Percentiles rank a stretch among this genome's conserved stretches.
phyloP scores from a whole-genome alignment of 2,329 filamentous ascomycete species.

The Ciborinia camelliae region DNA sequence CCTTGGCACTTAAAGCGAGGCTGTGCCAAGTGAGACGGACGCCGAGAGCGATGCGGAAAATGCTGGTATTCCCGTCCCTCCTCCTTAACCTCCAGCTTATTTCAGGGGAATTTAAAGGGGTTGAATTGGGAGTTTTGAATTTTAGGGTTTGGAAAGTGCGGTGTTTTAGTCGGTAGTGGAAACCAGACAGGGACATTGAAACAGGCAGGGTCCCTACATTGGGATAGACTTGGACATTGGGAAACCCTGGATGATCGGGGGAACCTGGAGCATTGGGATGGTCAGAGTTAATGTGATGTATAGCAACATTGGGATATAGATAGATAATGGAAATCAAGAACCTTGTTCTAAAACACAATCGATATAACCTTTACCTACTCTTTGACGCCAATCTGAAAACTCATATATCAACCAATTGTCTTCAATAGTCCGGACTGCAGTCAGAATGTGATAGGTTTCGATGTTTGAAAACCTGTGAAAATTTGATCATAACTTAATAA shows the following conservation, averaged over 20 bases:
- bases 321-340: not conserved
- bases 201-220: not conserved
- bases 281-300: not conserved
- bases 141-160: not conserved
- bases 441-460: not conserved
- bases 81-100: not conserved
- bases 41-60: not conserved
- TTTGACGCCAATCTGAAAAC: not conserved
- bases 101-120: not conserved
- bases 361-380: no score
- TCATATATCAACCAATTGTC: not conserved
- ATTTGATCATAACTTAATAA: not conserved
- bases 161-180: not conserved
- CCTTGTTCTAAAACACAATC: not conserved
- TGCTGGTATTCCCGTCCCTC: not conserved
- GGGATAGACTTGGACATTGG: no score
- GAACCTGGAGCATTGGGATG: no score
- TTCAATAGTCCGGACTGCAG: not conserved
- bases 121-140: not conserved
- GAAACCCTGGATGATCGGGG: no score
- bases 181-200: not conserved
- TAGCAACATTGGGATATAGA: no score
- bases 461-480: not conserved
- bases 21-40: not conserved
- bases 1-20: not conserved